Base-by-base conservation (phyloP, 768 basidiomycete species). In the Serendipita sp. region DNA sequence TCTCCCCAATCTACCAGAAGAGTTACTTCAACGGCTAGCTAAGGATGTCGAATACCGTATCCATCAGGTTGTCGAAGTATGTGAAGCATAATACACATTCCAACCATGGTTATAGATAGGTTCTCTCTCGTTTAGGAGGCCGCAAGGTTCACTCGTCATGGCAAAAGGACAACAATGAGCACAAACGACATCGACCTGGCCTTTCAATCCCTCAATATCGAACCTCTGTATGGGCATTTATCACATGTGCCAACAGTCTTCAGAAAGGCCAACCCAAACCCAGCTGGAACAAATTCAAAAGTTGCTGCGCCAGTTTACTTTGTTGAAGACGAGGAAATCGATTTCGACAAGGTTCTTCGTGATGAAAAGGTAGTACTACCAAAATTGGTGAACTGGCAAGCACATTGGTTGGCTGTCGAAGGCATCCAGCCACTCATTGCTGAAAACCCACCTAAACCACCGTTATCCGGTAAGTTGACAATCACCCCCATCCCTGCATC, bases 371-470 rank as follows among this genome's bases (percentile, higher is more conserved):
- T 92, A 38, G 77, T 80, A 1, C 74, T 93, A 5, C 90, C 91
- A 0, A 84, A 86, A 67, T 86, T 85, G 43, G 84, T 89, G 62
- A 83, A 78, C 67, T 94, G 90, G 86, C 87, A 85, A 0, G 94
- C 96, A 1, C 96, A 99, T 71, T 99, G 96, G 96, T 79, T 99
- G 33, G 94, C 94, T 0, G 92, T 99, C 42, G 96, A 99, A 68
- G 96, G 96, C 26, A 88, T 99, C 13, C 96, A 98, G 69, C 94
- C 95, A 0, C 80, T 91, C n/a, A 88, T 95, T 58, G 90, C 90
- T 13, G 91, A 96, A 71, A 98, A 98, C 71, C 93, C 93, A 0
- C 86, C 90, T n/a, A 66, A 65, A 24, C 30, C 50, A 11, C 38
- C 64, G 24, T 38, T 50, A 53, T 31, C 62, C 16, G 44, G 42